Percentiles rank a stretch among this genome's conserved stretches.
These are phyloP conservation scores for Suillus brevipes DNA, from an alignment of 768 basidiomycete species.

Conservation along the genomic window DNA sequence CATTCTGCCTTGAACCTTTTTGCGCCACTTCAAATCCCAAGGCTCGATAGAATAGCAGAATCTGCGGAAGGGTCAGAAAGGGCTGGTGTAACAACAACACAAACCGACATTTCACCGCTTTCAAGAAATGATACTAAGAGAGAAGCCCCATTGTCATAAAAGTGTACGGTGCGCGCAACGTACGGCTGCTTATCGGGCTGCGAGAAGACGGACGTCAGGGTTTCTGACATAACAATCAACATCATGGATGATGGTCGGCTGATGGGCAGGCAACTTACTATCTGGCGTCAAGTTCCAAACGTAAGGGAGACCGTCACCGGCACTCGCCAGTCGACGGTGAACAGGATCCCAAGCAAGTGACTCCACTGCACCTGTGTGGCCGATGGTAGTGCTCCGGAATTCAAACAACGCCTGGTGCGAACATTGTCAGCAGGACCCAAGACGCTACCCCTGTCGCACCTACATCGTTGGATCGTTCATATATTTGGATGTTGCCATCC, in stretches of 20 bases:
- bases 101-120: background rate
- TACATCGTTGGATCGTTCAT: too few relatives aligned
- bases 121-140: constrained; percentile 5
- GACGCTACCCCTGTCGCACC: too few relatives aligned
- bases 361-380: too few relatives aligned
- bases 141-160: background rate
- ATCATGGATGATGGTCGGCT: background rate
- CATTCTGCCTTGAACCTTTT: background rate
- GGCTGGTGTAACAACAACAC: too few relatives aligned
- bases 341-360: too few relatives aligned
- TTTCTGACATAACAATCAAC: background rate
- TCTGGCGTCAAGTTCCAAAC: background rate
- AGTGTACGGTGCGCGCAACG: background rate
- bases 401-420: too few relatives aligned
- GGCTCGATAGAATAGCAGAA: constrained; percentile 6
- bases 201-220: background rate
- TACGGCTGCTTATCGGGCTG: background rate
- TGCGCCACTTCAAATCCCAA: constrained; percentile 6
- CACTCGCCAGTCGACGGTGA: too few relatives aligned
- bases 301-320: background rate
- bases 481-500: too few relatives aligned
- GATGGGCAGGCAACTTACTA: background rate
- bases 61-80: background rate
- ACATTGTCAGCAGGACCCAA: too few relatives aligned
- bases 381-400: too few relatives aligned